Base-by-base conservation (phyloP, 495 filamentous ascomycete species). In the Penicillium fimorum region DNA sequence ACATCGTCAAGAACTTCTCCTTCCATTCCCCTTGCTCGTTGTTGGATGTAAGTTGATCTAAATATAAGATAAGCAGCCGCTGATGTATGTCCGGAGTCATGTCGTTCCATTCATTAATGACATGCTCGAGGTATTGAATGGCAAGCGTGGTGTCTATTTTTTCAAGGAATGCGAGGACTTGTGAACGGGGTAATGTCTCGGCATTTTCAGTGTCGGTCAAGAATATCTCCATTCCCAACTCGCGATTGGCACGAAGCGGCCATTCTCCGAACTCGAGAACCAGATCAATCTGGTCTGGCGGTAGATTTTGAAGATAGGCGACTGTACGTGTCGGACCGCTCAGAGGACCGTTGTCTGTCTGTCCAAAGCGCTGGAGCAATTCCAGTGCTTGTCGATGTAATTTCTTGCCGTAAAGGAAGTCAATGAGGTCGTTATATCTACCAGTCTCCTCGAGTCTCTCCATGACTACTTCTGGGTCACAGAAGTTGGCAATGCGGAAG, bases 401-500 rank as follows among this genome's bases (percentile, higher is more conserved):
- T 67, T 87, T 92, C 76, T 97, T 97, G 51, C 94, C 93, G 60
- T 94, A 90, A 57, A 96, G 86, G 68, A 99, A 99, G 63, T 99
- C 92, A 29, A 99, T 93, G 0, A 99, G 76, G 67, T 97, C 94
- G 52, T 87, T 91, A 69, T 96, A 96, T 45, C 92, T 88, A 41
- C 89, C 87, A 49, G 86, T 88, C 67, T 96, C 91, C 55, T 95
- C 85, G 9, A 99, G 79, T 57, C 89, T 86, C 70, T 97, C 89
- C 68, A 95, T 93, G 25, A 99, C 92, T 1, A 99, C 94, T 27
- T 89, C 88, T 0, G 94, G 93, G 60, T 97, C 93, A 62, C 94
- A 97, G 70, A 96, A 97, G 68, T 99, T 99, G 67, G 91, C 87
- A 47, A 97, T 91, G 13, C 95, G 91, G 73, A 99, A 96, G 1